Evolutionary conservation across 2,329 filamentous ascomycete species (phyloP), one percentile per base, ranked within the genome.

Genomic region (Fusarium sp.): DNA sequence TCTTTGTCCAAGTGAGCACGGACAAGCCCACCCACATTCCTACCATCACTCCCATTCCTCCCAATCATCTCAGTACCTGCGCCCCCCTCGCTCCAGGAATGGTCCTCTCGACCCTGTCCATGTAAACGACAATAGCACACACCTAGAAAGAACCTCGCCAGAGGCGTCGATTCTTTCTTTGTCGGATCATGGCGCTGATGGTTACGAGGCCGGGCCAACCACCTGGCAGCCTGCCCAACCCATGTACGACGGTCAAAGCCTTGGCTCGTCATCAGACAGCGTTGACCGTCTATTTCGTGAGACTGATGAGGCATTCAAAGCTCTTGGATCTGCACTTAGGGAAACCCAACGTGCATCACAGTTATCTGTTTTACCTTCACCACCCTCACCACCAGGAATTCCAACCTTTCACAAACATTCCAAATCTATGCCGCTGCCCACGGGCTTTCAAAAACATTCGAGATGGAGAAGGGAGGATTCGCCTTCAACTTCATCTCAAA

Each of bases 221-320:
- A 56, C 49, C 60, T 71, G 64, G 46, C 63, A 58, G 47, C 43
- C 63, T 42, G 32, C 50, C 38, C 53, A 64, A n/a, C 60, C 60
- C 50, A 57, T 66, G 68, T 72, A 68, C 38, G 64, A 61, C 64
- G 64, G 64, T 66, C 71, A 75, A 65, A 74, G 68, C 44, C 47
- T 57, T 30, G 63, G 71, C 40, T 66, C 66, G 43, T 76, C 81
- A 72, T 82, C 81, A 18, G 79, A 83, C 43, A 82, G 82, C 64
- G 79, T 86, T 6, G 82, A 85, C 59, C 81, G 85, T 69, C 81
- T 89, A 69, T 86, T 87, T 52, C 80, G 81, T 68, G 84, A 88
- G 74, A 84, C 86, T 8, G 86, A 89, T 67, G 82, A 85, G 64
- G 86, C 87, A 33, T 88, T 88, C 78, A 82, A 83, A 76, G 82